These are phyloP conservation scores for Choanephora cucurbitarum DNA, from an alignment of 371 early-diverging fungal species.

Conservation along the genomic window DNA sequence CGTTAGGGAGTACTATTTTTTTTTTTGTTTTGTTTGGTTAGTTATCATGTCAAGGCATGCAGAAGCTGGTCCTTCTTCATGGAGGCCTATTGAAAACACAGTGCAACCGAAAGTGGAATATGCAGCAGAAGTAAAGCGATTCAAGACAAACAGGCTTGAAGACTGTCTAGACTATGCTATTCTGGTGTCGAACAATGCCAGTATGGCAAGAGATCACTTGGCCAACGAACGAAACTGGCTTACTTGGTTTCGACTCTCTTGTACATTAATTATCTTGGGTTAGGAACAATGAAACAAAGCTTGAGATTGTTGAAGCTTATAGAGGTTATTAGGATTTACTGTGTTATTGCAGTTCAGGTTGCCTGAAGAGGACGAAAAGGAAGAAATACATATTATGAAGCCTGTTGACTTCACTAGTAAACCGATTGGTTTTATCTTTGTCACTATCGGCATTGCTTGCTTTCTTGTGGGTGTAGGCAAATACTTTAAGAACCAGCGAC, in stretches of 20 bases:
- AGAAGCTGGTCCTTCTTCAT: conserved; percentile 12
- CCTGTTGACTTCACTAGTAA: conserved; percentile 9
- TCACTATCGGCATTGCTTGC: conserved; percentile 34
- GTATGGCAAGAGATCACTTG: conserved; percentile 41
- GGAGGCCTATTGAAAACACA: neutral
- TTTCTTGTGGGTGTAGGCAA: conserved; percentile 37
- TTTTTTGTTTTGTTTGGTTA: neutral
- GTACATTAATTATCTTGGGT: conserved; percentile 47
- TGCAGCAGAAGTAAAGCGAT: conserved; percentile 15
- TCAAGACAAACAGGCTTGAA: neutral
- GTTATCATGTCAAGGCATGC: neutral
- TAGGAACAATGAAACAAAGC: conserved; percentile 1
- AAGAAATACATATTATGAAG: neutral
- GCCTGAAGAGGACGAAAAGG: conserved; percentile 22
- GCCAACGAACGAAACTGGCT: conserved; percentile 52
- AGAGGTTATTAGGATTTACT: conserved; percentile 32
- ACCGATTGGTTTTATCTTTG: conserved; percentile 39
- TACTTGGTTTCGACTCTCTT: conserved; percentile 40
- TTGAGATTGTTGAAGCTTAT: neutral
- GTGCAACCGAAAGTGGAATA: conserved; percentile 7
- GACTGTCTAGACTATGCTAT: conserved; percentile 26
- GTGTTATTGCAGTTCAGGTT: conserved; percentile 41
- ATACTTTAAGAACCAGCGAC: conserved; percentile 42
- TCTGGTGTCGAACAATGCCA: conserved; percentile 28
- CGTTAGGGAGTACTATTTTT: no score